A percentile compares a stretch with the other conserved stretches of the same genome.
Evolutionary conservation across 441 rosid species (phyloP).

Genomic region (Cnidoscolus chayamansa): DNA sequence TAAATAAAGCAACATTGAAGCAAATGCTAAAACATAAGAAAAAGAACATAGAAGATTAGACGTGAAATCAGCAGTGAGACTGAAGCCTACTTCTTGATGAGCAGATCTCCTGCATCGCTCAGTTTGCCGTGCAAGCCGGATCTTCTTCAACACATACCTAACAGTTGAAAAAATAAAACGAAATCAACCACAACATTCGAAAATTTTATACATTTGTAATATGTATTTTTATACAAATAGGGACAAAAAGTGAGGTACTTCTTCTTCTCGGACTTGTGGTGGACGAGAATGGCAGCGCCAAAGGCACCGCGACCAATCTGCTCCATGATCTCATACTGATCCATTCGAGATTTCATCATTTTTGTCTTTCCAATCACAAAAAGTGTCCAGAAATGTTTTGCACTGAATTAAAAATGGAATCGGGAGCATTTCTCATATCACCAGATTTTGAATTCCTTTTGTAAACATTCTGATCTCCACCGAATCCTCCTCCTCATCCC

Average conservation of each 20-base stretch:
- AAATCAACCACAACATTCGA: not conserved
- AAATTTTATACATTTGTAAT: not conserved
- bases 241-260: conserved; percentile 38
- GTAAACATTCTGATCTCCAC: not conserved
- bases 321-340: conserved; percentile 96
- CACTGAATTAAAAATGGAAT: not conserved
- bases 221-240: not conserved
- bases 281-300: conserved; percentile 93
- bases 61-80: not conserved
- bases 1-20: not conserved
- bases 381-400: not conserved
- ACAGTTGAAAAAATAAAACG: not conserved
- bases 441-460: not conserved
- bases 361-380: not conserved
- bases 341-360: conserved; percentile 87
- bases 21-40: not conserved
- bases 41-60: not conserved
- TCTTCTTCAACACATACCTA: conserved; percentile 96
- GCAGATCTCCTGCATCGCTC: conserved; percentile 96
- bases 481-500: not conserved
- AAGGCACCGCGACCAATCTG: conserved; percentile 99
- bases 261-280: conserved; percentile 85
- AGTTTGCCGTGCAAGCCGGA: conserved; percentile 86
- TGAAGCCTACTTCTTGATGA: conserved; percentile 70
- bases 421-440: not conserved